Evolutionary conservation across 352 stramenopile species (phyloP), one percentile per base, ranked within the genome.

Genomic region (Blastocystis sp.): DNA sequence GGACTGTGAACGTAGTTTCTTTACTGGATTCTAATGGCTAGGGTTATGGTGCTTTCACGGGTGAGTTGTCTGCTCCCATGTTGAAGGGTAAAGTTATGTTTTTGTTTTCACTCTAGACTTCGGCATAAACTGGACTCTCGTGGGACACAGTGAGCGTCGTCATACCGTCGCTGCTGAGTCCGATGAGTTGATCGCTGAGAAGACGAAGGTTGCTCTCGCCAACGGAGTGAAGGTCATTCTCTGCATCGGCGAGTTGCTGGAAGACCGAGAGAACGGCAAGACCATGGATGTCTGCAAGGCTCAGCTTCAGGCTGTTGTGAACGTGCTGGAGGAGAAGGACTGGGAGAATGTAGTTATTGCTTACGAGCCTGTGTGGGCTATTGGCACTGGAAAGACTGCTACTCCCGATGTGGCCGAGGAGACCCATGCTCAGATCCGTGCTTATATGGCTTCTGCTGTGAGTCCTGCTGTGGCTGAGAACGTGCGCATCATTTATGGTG

Each of bases 291-390:
- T 99, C 45, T 96, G 98, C 91, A 97, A 93, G 68, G 93, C 96
- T 65, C 97, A 99, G 92, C 95, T 98, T 16, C 93, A 98, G 91
- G 95, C 94, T 45, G 92, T 97, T 70, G 94, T 93, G 26, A 92
- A 93, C 79, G 93, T 95, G 26, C 94, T 98, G 82, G 92, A 90
- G 68, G 93, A 93, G 78, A 94, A 96, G 70, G 91, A 94, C 16
- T 92, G 94, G 47, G 90, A 91, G 50, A 92, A 92, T 78, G 91
- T 98, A 56, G 95, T 98, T 47, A 93, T 98, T 88, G 95, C 95
- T 18, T 98, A 98, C 91, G 95, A 98, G 91, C 96, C 96, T 18
- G 96, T 98, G 88, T 98, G 96, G 96, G 96, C 96, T 43, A 98
- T 98, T 91, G 96, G 95, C 75, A 98, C 95, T 41, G 95, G 95